Conservation (phyloP, 2,329 filamentous ascomycete genomes). For the Colletotrichum sansevieriae region DNA sequence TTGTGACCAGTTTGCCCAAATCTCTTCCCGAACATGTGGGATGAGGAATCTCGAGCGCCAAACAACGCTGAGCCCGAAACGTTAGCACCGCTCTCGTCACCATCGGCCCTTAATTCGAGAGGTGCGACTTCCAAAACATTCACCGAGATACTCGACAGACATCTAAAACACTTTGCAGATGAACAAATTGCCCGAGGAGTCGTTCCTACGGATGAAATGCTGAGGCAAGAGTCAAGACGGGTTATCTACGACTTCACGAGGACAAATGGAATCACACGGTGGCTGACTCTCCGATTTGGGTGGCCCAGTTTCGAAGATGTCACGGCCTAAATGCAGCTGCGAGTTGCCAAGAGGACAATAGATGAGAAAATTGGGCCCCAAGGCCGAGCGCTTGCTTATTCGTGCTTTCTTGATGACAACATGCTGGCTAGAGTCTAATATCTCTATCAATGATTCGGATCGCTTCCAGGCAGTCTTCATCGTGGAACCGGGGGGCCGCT, state of each 20-base stretch:
- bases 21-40: conserved; percentile 18
- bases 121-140: conserved; percentile 25
- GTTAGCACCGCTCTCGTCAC: not conserved
- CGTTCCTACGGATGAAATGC: conserved; percentile 45
- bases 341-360: not conserved
- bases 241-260: conserved; percentile 44
- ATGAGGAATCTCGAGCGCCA: not conserved
- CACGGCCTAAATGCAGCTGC: not conserved
- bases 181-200: not conserved
- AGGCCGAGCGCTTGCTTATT: not conserved
- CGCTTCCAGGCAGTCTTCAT: conserved; percentile 58
- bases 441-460: conserved; percentile 48
- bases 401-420: not conserved
- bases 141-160: conserved; percentile 22
- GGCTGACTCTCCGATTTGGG: conserved; percentile 48
- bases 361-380: not conserved
- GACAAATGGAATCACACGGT: conserved; percentile 48
- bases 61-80: not conserved
- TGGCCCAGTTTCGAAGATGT: conserved; percentile 44
- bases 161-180: conserved; percentile 19
- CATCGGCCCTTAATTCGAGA: conserved; percentile 12
- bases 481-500: conserved; percentile 58
- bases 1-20: conserved; percentile 44
- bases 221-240: conserved; percentile 46
- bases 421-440: not conserved